A percentile compares a stretch with the other conserved stretches of the same genome.
Conservation (phyloP, 2,329 filamentous ascomycete species). For the Pseudogymnoascus sp. region DNA sequence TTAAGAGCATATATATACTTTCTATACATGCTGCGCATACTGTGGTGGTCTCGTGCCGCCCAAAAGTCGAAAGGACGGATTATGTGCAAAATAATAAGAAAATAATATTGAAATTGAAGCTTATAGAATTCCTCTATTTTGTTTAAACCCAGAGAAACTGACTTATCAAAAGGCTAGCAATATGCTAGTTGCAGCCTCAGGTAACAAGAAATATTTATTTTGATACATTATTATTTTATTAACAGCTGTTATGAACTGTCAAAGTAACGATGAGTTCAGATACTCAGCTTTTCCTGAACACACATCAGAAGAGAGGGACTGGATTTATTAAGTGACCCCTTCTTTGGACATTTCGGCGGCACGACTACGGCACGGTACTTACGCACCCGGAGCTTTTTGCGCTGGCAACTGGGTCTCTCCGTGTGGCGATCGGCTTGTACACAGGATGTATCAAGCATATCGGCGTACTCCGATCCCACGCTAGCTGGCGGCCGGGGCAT, state of each 20-base stretch:
- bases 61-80: background rate
- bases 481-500: background rate
- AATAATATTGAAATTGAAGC: background rate
- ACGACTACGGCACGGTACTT: background rate
- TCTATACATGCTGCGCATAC: background rate
- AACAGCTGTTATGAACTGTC: no score
- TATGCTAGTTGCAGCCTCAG: background rate
- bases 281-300: background rate
- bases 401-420: slow-evolving; percentile 3
- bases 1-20: background rate
- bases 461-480: slow-evolving; percentile 6
- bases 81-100: background rate
- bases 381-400: background rate
- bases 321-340: background rate
- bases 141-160: background rate
- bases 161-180: background rate
- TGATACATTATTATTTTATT: background rate
- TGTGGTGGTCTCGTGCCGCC: background rate
- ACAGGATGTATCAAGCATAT: slow-evolving; percentile 6
- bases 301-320: background rate
- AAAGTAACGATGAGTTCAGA: background rate
- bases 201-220: no score
- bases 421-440: background rate
- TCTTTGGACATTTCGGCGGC: background rate
- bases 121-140: background rate